Percentiles rank a stretch among this genome's conserved stretches.
These are phyloP conservation scores for Metschnikowia borealis DNA, from an alignment of 805 yeast genomes.

Conservation along the genomic window DNA sequence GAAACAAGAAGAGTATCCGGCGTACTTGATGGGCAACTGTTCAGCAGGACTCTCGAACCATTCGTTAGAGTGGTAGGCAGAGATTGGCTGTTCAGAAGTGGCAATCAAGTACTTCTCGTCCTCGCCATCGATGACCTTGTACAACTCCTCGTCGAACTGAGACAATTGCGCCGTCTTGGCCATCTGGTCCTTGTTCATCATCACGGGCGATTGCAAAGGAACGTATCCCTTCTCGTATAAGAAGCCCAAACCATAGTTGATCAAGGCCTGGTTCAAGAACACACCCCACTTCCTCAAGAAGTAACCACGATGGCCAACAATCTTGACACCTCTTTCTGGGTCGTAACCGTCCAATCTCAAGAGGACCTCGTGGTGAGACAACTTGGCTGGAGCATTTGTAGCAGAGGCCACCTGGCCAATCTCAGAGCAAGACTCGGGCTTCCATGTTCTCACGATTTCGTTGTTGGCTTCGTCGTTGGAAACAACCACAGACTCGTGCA, in stretches of 20 bases:
- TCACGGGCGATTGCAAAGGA: constrained; percentile 97
- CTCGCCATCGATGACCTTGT: constrained; percentile 94
- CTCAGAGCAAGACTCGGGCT: constrained; percentile 63
- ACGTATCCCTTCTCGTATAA: constrained; percentile 73
- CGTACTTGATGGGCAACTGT: constrained; percentile 94
- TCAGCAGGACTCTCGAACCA: constrained; percentile 98
- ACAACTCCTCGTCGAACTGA: constrained; percentile 95
- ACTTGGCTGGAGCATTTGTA: constrained; percentile 67
- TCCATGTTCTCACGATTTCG: constrained; percentile 83
- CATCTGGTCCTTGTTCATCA: constrained; percentile 99
- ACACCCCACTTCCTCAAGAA: constrained; percentile 94
- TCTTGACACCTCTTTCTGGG: constrained; percentile 97
- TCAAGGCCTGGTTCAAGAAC: constrained; percentile 94
- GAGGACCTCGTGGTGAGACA: constrained; percentile 94
- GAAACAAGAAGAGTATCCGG: constrained; percentile 98
- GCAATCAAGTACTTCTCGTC: constrained; percentile 98
- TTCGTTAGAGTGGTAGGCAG: constrained; percentile 95
- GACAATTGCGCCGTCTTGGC: constrained; percentile 98
- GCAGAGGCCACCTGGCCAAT: constrained; percentile 69
- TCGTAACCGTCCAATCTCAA: constrained; percentile 96
- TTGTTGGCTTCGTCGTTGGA: constrained; percentile 89
- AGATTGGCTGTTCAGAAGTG: constrained; percentile 97
- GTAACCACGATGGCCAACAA: constrained; percentile 98
- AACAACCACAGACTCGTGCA: constrained; percentile 85
- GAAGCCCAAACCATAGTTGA: constrained; percentile 89